Percentiles rank a stretch among this genome's conserved stretches.
Conservation (phyloP, 768 basidiomycete species). For the Polyporus arcularius region DNA sequence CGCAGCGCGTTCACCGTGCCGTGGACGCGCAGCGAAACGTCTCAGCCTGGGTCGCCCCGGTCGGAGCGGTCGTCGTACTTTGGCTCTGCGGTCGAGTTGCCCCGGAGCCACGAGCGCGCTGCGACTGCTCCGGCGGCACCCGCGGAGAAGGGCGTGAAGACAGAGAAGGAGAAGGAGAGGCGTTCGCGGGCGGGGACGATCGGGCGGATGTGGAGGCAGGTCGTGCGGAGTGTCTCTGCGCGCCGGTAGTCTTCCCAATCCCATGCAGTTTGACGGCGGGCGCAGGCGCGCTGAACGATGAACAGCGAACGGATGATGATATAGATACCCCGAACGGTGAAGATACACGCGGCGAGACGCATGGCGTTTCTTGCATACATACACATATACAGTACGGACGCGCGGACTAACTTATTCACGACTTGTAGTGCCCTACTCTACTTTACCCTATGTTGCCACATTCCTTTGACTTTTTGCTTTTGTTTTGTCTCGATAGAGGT, state of each 20-base stretch:
- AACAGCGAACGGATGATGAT: too few species aligned
- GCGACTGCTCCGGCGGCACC: not conserved
- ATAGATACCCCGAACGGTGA: too few species aligned
- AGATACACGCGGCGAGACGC: too few species aligned
- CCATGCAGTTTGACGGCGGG: not conserved
- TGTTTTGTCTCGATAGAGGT: too few species aligned
- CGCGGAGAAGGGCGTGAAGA: not conserved
- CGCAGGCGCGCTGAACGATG: not conserved
- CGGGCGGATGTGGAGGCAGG: constrained; percentile 22
- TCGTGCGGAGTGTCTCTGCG: constrained; percentile 20
- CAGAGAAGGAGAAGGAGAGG: constrained; percentile 1
- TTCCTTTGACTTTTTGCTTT: too few species aligned
- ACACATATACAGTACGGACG: too few species aligned
- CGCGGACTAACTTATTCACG: too few species aligned
- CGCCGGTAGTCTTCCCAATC: constrained; percentile 1
- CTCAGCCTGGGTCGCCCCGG: not conserved
- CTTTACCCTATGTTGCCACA: too few species aligned
- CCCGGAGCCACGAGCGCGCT: not conserved
- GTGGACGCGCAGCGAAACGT: not conserved
- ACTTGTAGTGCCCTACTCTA: too few species aligned
- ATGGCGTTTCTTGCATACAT: too few species aligned
- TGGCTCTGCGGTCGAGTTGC: not conserved
- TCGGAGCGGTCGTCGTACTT: not conserved
- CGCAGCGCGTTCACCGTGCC: not conserved
- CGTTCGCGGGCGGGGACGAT: constrained; percentile 6